Conservation (phyloP, 306 rosid species). For the Luffa aegyptiaca region DNA sequence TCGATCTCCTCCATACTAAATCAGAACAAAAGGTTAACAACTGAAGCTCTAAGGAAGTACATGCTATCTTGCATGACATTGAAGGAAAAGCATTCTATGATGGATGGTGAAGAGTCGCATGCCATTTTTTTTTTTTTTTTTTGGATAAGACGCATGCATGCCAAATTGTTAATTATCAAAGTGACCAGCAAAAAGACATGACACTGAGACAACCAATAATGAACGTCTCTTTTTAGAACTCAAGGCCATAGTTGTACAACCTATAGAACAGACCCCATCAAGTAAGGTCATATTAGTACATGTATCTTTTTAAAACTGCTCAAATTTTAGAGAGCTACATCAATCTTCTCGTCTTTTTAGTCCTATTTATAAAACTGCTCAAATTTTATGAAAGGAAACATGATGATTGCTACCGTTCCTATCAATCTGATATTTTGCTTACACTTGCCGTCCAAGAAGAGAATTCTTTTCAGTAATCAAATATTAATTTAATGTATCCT, state of each 20-base stretch:
- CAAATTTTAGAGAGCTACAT: background rate
- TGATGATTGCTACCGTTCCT: background rate
- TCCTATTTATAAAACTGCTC: background rate
- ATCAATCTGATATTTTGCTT: background rate
- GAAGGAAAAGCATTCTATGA: conserved; percentile 11
- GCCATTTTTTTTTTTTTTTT: no score
- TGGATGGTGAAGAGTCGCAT: background rate
- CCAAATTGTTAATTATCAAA: background rate
- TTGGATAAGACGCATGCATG: background rate
- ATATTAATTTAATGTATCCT: background rate
- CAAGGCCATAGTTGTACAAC: no score
- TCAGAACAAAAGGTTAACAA: conserved; percentile 5
- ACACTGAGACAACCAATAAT: background rate
- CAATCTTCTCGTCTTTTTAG: background rate
- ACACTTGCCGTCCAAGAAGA: background rate
- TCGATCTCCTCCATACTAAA: conserved; percentile 83
- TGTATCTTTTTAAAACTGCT: background rate
- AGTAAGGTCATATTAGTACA: background rate
- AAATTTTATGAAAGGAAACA: background rate
- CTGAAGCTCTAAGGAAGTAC: background rate
- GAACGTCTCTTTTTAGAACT: background rate
- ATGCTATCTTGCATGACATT: background rate
- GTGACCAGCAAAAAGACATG: background rate
- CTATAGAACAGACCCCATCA: no score
- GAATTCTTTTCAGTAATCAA: background rate